Base-by-base conservation (phyloP, 768 basidiomycete genomes). In the Nidularia sp. region DNA sequence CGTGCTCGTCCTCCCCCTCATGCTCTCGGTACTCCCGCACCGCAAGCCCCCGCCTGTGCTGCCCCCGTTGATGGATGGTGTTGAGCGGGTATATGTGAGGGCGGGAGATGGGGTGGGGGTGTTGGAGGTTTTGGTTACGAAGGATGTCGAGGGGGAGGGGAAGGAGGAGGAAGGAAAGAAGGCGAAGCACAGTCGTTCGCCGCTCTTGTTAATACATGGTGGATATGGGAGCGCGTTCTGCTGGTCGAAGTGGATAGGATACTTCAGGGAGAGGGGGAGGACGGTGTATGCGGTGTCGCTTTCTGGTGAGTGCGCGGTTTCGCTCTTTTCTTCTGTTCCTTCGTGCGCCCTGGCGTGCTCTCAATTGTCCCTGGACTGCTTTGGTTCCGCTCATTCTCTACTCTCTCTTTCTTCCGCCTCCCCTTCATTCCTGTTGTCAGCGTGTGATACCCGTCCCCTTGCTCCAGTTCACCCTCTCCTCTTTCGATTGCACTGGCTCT, bases 261-360 rank as follows among this genome's bases (percentile, higher is more conserved):
- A 50, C 34, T 55, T 55, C 57, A 55, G 33, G 49, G 42, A 34
- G 22, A 48, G 33, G 54, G 33, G 57, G 48, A 7, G 35, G 45
- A 34, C 46, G 41, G 43, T 58, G 51, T 58, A 58, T 44, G 54
- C 57, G 10, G 52, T 50, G 1, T 58, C 57, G 8, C 47, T 58
- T 13, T 47, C 54, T 3, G 57, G 57, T 51, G 25, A 29, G 25
- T 29, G 4, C 25, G 25, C 5, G n/a, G 42, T 45, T 15, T 10
- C 18, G 9, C 13, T 46, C 12, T 22, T 6, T 51, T 25, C 15
- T 45, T 15, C n/a, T 15, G 34, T 15, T 18, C 15, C 5, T 34
- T 45, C 15, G 10, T 45, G 12, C 3, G 2, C 10, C 10, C 15
- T 18, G 39, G 10, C 15, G 15, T 41, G 39, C 10, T 12, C 15